Percentiles rank a stretch among this genome's conserved stretches.
Evolutionary conservation across 2,329 filamentous ascomycete species (phyloP).

Genomic region (Colletotrichum melonis): DNA sequence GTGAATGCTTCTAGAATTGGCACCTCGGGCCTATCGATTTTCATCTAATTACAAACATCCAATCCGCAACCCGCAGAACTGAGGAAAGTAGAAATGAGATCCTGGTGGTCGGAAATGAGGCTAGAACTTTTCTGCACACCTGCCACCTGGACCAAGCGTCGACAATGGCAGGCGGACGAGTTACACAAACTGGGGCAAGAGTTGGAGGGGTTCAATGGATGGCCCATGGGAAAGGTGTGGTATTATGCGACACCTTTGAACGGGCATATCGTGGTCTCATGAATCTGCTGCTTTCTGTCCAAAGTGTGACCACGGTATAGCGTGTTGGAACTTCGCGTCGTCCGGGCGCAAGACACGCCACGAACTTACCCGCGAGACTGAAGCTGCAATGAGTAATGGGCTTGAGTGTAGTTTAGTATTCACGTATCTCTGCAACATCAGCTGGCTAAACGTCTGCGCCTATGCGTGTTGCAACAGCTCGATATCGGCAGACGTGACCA

Average conservation of each 20-base stretch:
- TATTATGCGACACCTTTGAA: neutral
- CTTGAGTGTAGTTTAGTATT: neutral
- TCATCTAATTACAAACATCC: constrained; percentile 24
- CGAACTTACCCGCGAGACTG: neutral
- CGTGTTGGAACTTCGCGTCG: constrained; percentile 9
- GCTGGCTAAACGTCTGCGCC: neutral
- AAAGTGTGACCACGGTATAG: neutral
- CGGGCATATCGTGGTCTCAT: constrained; percentile 10
- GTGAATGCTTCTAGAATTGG: constrained; percentile 27
- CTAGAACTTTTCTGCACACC: constrained; percentile 9
- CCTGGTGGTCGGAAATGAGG: constrained; percentile 29
- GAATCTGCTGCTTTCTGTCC: neutral
- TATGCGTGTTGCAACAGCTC: neutral
- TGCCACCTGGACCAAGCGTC: constrained; percentile 11
- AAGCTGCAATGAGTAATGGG: neutral
- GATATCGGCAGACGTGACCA: constrained; percentile 8
- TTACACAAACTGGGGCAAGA: neutral
- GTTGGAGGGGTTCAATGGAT: neutral
- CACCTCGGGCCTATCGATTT: constrained; percentile 13
- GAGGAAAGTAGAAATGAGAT: constrained; percentile 1
- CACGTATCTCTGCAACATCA: neutral
- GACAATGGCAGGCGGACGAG: neutral
- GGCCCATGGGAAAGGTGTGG: neutral
- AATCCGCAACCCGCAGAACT: constrained; percentile 1
- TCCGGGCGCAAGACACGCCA: constrained; percentile 9